These are phyloP conservation scores for Ophiosphaerella herpotricha DNA, from an alignment of 2,329 filamentous ascomycete species.

Conservation along the genomic window DNA sequence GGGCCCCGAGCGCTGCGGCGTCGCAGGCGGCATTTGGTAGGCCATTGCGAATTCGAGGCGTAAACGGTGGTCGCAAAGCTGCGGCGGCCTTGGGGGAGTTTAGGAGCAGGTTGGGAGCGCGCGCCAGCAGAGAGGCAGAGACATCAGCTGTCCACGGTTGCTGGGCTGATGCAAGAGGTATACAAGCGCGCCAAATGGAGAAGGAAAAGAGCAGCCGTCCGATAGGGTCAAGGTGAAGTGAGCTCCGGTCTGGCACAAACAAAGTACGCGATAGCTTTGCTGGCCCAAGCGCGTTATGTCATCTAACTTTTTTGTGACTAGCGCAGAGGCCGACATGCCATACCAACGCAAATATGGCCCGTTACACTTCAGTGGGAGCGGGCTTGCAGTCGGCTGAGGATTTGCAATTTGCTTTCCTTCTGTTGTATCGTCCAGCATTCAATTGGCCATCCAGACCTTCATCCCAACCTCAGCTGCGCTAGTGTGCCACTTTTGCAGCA, in stretches of 20 bases:
- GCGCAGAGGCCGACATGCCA: slow-evolving; percentile 3
- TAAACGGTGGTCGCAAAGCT: slow-evolving; percentile 8
- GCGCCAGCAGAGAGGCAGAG: slow-evolving; percentile 33
- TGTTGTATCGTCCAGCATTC: no score
- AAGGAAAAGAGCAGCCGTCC: slow-evolving; percentile 23
- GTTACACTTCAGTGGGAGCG: no score
- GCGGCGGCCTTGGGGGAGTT: slow-evolving; percentile 21
- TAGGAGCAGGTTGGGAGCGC: slow-evolving; percentile 30
- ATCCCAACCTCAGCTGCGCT: no score
- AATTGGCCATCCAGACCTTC: no score
- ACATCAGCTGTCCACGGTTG: slow-evolving; percentile 33
- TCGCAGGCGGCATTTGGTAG: slow-evolving; percentile 38
- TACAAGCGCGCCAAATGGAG: slow-evolving; percentile 20
- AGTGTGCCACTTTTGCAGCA: background rate
- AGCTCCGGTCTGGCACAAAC: background rate
- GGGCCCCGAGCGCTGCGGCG: slow-evolving; percentile 73
- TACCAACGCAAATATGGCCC: background rate
- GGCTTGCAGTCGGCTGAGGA: no score
- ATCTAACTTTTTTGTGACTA: background rate
- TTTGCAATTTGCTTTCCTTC: no score
- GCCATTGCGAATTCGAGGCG: slow-evolving; percentile 28
- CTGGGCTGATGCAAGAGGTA: slow-evolving; percentile 9
- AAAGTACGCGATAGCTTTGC: background rate
- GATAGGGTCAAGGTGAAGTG: slow-evolving; percentile 4
- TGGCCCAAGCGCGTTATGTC: no score